These are phyloP conservation scores for Penicillium concentricum DNA, from an alignment of 2,329 filamentous ascomycete species.

Conservation along the genomic window DNA sequence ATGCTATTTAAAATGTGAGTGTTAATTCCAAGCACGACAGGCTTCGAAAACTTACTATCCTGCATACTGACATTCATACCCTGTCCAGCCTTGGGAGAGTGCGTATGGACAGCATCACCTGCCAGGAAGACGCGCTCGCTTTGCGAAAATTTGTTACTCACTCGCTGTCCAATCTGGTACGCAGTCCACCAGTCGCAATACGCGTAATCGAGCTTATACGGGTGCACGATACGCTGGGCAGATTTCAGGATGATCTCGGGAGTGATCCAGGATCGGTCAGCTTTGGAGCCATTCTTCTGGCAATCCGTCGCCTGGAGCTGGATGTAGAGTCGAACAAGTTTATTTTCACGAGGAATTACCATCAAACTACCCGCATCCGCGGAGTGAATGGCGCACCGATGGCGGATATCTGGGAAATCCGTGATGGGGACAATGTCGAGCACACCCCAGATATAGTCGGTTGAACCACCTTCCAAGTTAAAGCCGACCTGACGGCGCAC, in stretches of 20 bases:
- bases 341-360: conserved; percentile 64
- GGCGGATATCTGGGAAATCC: conserved; percentile 56
- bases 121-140: conserved; percentile 65
- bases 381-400: conserved; percentile 59
- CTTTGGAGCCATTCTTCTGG: conserved; percentile 43
- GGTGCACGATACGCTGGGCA: conserved; percentile 63
- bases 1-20: conserved; percentile 32
- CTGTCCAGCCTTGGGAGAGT: conserved; percentile 46
- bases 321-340: conserved; percentile 64
- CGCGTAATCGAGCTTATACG: conserved; percentile 64
- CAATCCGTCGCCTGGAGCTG: conserved; percentile 54
- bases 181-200: conserved; percentile 68
- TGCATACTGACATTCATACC: conserved; percentile 74
- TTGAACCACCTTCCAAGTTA: conserved; percentile 17
- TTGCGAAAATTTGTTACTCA: conserved; percentile 58
- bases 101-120: conserved; percentile 63
- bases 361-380: conserved; percentile 56
- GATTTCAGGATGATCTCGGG: conserved; percentile 62
- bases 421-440: conserved; percentile 20
- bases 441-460: conserved; percentile 17
- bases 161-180: conserved; percentile 67
- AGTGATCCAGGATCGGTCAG: conserved; percentile 62
- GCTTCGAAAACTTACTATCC: conserved; percentile 43
- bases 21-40: no score
- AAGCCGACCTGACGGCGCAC: conserved; percentile 17